phyloP scores from a whole-genome alignment of 2,329 filamentous ascomycete genomes.

The Ophiostoma novo-ulmi region DNA sequence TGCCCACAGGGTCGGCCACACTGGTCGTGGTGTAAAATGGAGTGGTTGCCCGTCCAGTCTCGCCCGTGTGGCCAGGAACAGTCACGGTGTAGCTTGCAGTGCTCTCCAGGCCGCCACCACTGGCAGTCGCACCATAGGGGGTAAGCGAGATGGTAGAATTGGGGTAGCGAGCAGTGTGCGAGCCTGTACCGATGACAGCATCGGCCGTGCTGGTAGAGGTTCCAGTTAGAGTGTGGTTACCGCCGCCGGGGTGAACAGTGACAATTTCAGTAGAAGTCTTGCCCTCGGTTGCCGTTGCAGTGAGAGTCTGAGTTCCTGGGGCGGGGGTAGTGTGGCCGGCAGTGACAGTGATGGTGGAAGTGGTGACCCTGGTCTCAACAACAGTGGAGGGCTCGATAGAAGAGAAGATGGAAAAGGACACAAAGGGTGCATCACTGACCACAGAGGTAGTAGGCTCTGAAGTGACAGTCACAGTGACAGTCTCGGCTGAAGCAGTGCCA shows the following conservation, averaged over 20 bases:
- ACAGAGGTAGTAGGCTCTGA: not conserved
- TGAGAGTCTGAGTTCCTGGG: conserved; percentile 13
- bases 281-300: conserved; percentile 15
- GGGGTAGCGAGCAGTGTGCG: conserved; percentile 17
- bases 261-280: conserved; percentile 17
- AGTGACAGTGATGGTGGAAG: conserved; percentile 8
- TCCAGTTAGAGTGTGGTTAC: not conserved
- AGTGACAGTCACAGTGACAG: conserved; percentile 15
- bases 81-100: conserved; percentile 25
- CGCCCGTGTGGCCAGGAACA: conserved; percentile 8
- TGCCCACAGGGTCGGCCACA: conserved; percentile 26
- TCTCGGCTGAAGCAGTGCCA: conserved; percentile 6
- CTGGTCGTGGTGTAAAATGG: conserved; percentile 31
- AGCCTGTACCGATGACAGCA: conserved; percentile 15
- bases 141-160: conserved; percentile 21
- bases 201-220: conserved; percentile 21
- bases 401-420: conserved; percentile 11
- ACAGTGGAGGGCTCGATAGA: conserved; percentile 9
- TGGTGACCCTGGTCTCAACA: conserved; percentile 7
- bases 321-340: not conserved
- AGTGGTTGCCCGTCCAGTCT: conserved; percentile 8
- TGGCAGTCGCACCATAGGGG: conserved; percentile 10
- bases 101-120: conserved; percentile 4
- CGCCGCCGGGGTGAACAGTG: conserved; percentile 13
- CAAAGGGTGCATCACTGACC: not conserved